Base-by-base conservation (phyloP, 2,329 filamentous ascomycete genomes). In the Gyromitra esculenta region DNA sequence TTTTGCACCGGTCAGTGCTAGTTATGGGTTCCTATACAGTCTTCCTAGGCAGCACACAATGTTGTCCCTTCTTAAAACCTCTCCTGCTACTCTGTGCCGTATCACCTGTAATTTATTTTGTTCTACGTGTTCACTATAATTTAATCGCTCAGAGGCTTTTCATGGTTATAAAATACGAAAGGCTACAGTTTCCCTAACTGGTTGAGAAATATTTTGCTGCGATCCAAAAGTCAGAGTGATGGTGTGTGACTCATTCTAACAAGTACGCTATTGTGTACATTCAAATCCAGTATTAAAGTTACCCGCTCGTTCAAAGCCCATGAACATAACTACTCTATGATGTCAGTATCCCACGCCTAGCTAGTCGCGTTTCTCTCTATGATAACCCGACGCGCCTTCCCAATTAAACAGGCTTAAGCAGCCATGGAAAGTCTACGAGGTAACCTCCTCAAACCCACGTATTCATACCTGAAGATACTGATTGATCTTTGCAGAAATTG, bases 351-450 rank as follows among this genome's bases (percentile, higher is more conserved):
- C 3, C 60, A 63, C 41, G 13, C 5, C 39, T 52, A 15, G 13
- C 39, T 13, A 25, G 50, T 31, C 50, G 31, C 43, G 21, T 48
- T 11, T 39, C 4, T 59, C 54, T 37, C 25, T 31, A 31, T 31
- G 25, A 13, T 25, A n/a, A 35, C 25, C n/a, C 45, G 13, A 54
- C 59, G 25, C 60, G 39, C 13, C 50, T 72, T 39, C 43, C 35
- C 45, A 69, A 69, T 18, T 8, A 48, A 25, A 41, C 62, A 18
- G 21, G 25, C 60, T 18, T 13, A 9, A 54, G 18, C 7, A 45
- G 37, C 37, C 18, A 76, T 76, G 74, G 56, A 76, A 48, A 69
- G 74, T 50, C 74, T 69, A 45, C 45, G 69, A 68, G 70, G 74
- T 76, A 74, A 35, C 43, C 7, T 4, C 41, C 31, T 9, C 2